Evolutionary conservation across 306 rosid species (phyloP).

Genomic region (Arachis hypogaea): DNA sequence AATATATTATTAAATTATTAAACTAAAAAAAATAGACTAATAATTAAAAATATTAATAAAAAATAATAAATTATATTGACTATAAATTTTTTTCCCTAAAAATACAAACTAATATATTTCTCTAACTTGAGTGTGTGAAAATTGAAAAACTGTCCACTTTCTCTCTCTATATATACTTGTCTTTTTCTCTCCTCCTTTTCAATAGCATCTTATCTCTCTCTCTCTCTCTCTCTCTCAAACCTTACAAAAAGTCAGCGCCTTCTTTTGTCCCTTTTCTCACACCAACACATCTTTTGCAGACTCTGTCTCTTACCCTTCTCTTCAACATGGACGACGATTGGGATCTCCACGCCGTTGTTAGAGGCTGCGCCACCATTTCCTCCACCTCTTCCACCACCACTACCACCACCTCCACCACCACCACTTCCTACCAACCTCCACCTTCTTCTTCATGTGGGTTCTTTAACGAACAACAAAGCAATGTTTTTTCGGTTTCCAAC

Average conservation of each 20-base stretch:
- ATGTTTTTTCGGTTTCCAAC: slow-evolving; percentile 44
- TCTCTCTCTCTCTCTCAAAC: slow-evolving; percentile 36
- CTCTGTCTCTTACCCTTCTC: slow-evolving; percentile 31
- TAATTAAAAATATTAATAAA: too few relatives aligned
- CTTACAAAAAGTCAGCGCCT: slow-evolving; percentile 51
- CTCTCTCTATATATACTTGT: slow-evolving; percentile 45
- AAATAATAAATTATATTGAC: too few relatives aligned
- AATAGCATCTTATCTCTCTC: slow-evolving; percentile 43
- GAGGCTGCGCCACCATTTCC: slow-evolving; percentile 63
- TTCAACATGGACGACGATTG: slow-evolving; percentile 70
- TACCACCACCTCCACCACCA: not conserved
- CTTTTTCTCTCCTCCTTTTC: slow-evolving; percentile 34
- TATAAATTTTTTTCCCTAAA: too few relatives aligned
- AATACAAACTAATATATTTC: too few relatives aligned
- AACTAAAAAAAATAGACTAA: too few relatives aligned
- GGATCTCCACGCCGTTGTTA: slow-evolving; percentile 93
- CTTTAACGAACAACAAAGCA: slow-evolving; percentile 27
- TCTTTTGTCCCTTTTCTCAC: slow-evolving; percentile 42
- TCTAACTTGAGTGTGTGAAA: too few relatives aligned
- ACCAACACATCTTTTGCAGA: slow-evolving; percentile 34
- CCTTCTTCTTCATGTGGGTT: slow-evolving; percentile 39
- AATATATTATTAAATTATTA: too few relatives aligned
- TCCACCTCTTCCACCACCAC: slow-evolving; percentile 33
- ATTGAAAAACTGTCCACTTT: slow-evolving; percentile 7
- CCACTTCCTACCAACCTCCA: slow-evolving; percentile 11